phyloP scores from a whole-genome alignment of 1,284 basidiomycete species.

The Apiotrichum montevideense region DNA sequence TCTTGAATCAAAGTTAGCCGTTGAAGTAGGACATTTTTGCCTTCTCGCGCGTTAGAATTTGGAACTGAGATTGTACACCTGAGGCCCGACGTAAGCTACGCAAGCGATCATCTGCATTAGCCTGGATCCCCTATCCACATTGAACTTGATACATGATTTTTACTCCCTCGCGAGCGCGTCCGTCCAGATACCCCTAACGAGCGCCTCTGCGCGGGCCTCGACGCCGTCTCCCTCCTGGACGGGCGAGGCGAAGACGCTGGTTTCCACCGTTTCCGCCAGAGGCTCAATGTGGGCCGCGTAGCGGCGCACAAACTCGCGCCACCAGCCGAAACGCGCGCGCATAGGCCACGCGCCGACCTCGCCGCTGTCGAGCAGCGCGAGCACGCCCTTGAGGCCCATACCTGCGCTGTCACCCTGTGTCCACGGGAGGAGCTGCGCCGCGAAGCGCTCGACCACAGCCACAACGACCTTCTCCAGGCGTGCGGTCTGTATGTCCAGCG shows the following conservation, averaged over 20 bases:
- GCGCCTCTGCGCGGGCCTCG: constrained; percentile 29
- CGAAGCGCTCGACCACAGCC: constrained; percentile 32
- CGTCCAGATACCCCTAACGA: constrained; percentile 30
- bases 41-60: too few species aligned
- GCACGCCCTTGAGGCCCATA: constrained; percentile 31
- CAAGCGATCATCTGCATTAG: too few species aligned
- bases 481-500: constrained; percentile 33
- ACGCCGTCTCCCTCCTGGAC: constrained; percentile 8
- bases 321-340: constrained; percentile 40
- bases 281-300: constrained; percentile 28
- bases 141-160: too few species aligned
- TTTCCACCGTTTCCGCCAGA: constrained; percentile 24
- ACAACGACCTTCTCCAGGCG: constrained; percentile 34
- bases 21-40: too few species aligned
- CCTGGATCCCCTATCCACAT: too few species aligned
- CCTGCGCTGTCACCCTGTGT: constrained; percentile 9
- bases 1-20: too few species aligned
- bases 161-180: constrained; percentile 17
- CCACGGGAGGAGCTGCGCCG: constrained; percentile 31
- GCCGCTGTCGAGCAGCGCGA: constrained; percentile 33
- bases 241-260: constrained; percentile 14
- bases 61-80: too few species aligned
- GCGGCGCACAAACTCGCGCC: constrained; percentile 40
- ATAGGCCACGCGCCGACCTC: constrained; percentile 37
- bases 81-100: too few species aligned